Evolutionary conservation across 2,329 filamentous ascomycete species (phyloP).

Genomic region (Aphanoascus verrucosus): DNA sequence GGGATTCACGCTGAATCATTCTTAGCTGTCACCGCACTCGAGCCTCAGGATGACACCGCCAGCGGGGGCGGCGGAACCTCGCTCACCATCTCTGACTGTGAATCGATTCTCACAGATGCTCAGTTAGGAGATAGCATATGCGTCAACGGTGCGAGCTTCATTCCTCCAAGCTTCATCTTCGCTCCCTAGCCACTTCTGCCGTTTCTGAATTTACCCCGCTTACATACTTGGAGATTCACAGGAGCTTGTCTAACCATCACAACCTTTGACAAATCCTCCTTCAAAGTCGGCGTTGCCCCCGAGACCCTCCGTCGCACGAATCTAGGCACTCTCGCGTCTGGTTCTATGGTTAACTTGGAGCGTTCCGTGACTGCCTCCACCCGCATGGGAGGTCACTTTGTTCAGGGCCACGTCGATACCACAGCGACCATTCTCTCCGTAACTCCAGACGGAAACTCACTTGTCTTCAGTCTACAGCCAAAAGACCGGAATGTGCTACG

Average conservation of each 20-base stretch:
- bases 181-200: not conserved
- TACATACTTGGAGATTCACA: slow-evolving; percentile 19
- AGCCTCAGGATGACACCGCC: slow-evolving; percentile 62
- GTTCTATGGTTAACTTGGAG: slow-evolving; percentile 78
- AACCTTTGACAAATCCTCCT: slow-evolving; percentile 50
- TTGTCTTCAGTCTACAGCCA: slow-evolving; percentile 75
- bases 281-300: slow-evolving; percentile 88
- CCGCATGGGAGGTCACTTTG: slow-evolving; percentile 96
- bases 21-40: slow-evolving; percentile 64
- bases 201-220: not conserved
- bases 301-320: slow-evolving; percentile 95
- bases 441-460: slow-evolving; percentile 74
- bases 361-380: slow-evolving; percentile 82
- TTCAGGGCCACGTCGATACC: slow-evolving; percentile 94
- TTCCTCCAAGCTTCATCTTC: not conserved
- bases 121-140: slow-evolving; percentile 87
- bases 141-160: slow-evolving; percentile 58
- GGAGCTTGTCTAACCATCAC: slow-evolving; percentile 86
- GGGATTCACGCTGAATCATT: slow-evolving; percentile 9
- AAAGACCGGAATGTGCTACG: slow-evolving; percentile 57
- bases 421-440: slow-evolving; percentile 63
- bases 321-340: slow-evolving; percentile 60
- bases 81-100: slow-evolving; percentile 67
- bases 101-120: slow-evolving; percentile 69
- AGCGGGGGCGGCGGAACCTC: slow-evolving; percentile 71